These are phyloP conservation scores for Metschnikowia baotianmanensis DNA, from an alignment of 805 yeast genomes.

Conservation along the genomic window DNA sequence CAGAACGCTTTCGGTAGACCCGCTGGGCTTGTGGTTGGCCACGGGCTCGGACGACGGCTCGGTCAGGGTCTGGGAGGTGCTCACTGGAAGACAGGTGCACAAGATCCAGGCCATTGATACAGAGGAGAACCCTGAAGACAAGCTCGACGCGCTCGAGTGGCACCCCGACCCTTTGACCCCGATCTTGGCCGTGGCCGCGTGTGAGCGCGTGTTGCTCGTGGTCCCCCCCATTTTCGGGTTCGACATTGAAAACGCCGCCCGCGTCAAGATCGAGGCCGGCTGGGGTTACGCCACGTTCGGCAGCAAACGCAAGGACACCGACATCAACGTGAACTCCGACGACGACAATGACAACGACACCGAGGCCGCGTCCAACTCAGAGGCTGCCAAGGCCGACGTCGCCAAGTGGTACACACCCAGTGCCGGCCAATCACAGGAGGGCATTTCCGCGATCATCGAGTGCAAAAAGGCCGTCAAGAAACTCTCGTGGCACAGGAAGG, in stretches of 20 bases:
- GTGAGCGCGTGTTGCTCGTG: constrained; percentile 71
- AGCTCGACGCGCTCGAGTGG: constrained; percentile 83
- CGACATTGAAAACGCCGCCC: constrained; percentile 79
- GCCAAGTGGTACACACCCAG: constrained; percentile 85
- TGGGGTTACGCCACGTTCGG: constrained; percentile 81
- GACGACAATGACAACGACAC: constrained; percentile 25
- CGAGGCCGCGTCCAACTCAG: constrained; percentile 22
- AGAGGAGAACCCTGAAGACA: constrained; percentile 63
- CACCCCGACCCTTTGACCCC: constrained; percentile 76
- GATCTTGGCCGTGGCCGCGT: constrained; percentile 80
- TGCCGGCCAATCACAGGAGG: constrained; percentile 54
- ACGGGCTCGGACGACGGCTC: constrained; percentile 98
- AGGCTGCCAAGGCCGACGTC: constrained; percentile 45
- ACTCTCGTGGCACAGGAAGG: constrained; percentile 93
- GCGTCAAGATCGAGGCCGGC: constrained; percentile 79
- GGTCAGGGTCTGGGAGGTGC: constrained; percentile 93
- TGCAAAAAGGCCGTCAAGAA: constrained; percentile 68
- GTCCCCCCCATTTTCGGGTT: constrained; percentile 92
- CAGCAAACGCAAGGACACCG: constrained; percentile 43
- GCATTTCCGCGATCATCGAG: constrained; percentile 71
- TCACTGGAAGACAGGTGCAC: constrained; percentile 92
- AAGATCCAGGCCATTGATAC: constrained; percentile 51
- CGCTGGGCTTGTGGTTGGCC: constrained; percentile 91
- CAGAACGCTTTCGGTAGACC: constrained; percentile 80
- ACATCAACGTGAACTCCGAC: constrained; percentile 37